Conservation (phyloP, 192 early-diverging fungal species). For the Rhizophlyctis rosea region DNA sequence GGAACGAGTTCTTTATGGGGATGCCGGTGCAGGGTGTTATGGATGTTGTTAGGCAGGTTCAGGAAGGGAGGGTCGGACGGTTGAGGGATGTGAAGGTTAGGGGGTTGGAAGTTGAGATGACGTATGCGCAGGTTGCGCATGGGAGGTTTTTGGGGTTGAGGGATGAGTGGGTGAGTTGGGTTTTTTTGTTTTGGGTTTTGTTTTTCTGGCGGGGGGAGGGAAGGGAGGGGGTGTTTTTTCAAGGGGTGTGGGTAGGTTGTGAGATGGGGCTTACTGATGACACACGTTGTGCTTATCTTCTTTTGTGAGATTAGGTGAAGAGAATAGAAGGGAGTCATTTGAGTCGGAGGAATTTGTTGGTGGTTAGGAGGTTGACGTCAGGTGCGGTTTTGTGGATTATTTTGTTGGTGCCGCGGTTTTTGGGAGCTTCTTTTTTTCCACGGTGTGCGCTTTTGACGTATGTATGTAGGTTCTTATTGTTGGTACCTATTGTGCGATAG, state of each 20-base stretch:
- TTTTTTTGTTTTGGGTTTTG: neutral
- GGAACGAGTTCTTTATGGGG: slow-evolving; percentile 44
- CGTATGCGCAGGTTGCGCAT: slow-evolving; percentile 45
- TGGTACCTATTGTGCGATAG: no score
- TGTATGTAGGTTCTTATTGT: slow-evolving; percentile 2
- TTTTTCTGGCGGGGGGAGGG: neutral
- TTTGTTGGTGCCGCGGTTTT: neutral
- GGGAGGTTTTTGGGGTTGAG: slow-evolving; percentile 42
- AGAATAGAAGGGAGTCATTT: slow-evolving; percentile 29
- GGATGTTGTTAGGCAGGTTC: slow-evolving; percentile 19
- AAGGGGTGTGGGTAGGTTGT: no score
- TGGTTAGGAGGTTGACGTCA: slow-evolving; percentile 32
- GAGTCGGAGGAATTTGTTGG: slow-evolving; percentile 36
- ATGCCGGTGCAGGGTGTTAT: slow-evolving; percentile 23
- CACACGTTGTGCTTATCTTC: no score
- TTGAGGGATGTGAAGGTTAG: slow-evolving; percentile 7
- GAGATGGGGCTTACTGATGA: no score
- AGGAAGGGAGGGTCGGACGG: neutral
- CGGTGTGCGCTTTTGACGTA: neutral
- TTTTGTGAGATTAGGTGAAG: slow-evolving; percentile 13
- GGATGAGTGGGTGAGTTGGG: slow-evolving; percentile 38
- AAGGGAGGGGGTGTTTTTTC: no score
- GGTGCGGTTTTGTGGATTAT: neutral
- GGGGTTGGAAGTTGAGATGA: slow-evolving; percentile 37
- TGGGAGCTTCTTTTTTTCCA: neutral